Percentiles rank a stretch among this genome's conserved stretches.
Evolutionary conservation across 1,284 basidiomycete species (phyloP).

Genomic region (Taiwanofungus camphoratus): DNA sequence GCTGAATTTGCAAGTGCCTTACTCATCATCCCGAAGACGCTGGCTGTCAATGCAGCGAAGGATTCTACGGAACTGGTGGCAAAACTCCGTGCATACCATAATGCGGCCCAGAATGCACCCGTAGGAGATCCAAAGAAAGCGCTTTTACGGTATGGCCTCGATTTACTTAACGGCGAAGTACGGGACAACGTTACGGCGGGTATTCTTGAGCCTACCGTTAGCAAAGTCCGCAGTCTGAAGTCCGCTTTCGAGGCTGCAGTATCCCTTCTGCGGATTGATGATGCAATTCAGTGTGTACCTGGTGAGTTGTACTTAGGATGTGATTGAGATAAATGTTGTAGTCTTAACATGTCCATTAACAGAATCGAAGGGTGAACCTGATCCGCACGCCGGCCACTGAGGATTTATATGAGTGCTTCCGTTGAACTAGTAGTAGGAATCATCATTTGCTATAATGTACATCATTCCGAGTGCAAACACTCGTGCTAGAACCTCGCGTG

Average conservation of each 20-base stretch:
- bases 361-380: slow-evolving; percentile 67
- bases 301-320: slow-evolving; percentile 42
- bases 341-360: slow-evolving; percentile 23
- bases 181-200: slow-evolving; percentile 94
- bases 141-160: slow-evolving; percentile 93
- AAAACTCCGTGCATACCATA: slow-evolving; percentile 95
- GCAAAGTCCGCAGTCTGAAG: slow-evolving; percentile 96
- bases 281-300: slow-evolving; percentile 82
- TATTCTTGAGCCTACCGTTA: slow-evolving; percentile 93
- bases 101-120: slow-evolving; percentile 91
- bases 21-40: slow-evolving; percentile 93
- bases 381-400: slow-evolving; percentile 27
- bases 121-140: slow-evolving; percentile 91
- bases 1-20: slow-evolving; percentile 96
- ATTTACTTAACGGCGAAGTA: slow-evolving; percentile 91
- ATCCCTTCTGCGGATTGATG: slow-evolving; percentile 92
- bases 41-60: slow-evolving; percentile 97
- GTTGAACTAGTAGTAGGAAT: slow-evolving; percentile 6
- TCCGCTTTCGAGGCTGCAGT: slow-evolving; percentile 96
- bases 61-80: slow-evolving; percentile 98
- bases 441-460: slow-evolving; percentile 15
- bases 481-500: too few species aligned
- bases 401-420: slow-evolving; percentile 5
- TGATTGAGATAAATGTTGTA: slow-evolving; percentile 1
- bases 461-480: too few species aligned